Percentiles rank a stretch among this genome's conserved stretches.
Conservation (phyloP, 148 eudicot genomes). For the Amaranthus palmeri region DNA sequence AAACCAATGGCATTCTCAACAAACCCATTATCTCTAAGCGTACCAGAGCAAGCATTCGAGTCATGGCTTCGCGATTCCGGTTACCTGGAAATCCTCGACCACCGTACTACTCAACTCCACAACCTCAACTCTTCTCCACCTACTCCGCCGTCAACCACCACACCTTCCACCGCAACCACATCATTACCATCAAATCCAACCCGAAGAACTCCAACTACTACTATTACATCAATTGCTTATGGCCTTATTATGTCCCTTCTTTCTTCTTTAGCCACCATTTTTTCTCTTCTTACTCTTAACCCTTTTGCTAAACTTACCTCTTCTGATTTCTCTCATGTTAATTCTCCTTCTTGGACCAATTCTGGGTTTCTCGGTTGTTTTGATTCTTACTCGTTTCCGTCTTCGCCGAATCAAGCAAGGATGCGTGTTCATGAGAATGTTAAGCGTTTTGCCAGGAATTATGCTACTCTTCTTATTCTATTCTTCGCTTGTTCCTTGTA, state of each 20-base stretch:
- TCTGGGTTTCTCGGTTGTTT: slow-evolving; percentile 47
- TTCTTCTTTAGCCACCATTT: slow-evolving; percentile 39
- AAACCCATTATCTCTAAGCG: slow-evolving; percentile 75
- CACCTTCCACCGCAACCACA: slow-evolving; percentile 16
- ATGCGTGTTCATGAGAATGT: slow-evolving; percentile 79
- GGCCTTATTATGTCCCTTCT: slow-evolving; percentile 35
- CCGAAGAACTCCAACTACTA: slow-evolving; percentile 21
- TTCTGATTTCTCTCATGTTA: slow-evolving; percentile 47
- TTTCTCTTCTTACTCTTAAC: slow-evolving; percentile 67
- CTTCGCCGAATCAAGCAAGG: slow-evolving; percentile 55
- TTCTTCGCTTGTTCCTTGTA: slow-evolving; percentile 83
- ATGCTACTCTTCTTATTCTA: slow-evolving; percentile 50
- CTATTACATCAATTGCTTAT: slow-evolving; percentile 25
- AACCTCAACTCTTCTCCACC: slow-evolving; percentile 47
- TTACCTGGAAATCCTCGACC: slow-evolving; percentile 84
- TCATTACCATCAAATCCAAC: slow-evolving; percentile 22
- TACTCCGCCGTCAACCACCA: slow-evolving; percentile 16
- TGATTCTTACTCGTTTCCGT: slow-evolving; percentile 69
- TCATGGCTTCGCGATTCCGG: slow-evolving; percentile 95
- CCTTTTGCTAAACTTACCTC: slow-evolving; percentile 67
- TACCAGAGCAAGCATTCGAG: slow-evolving; percentile 79
- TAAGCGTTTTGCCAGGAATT: slow-evolving; percentile 76
- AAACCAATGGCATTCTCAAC: slow-evolving; percentile 44
- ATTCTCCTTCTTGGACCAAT: slow-evolving; percentile 46
- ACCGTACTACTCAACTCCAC: slow-evolving; percentile 77